Percentiles rank a stretch among this genome's conserved stretches.
Conservation (phyloP, 192 early-diverging fungal species). For the Linnemannia elongata region DNA sequence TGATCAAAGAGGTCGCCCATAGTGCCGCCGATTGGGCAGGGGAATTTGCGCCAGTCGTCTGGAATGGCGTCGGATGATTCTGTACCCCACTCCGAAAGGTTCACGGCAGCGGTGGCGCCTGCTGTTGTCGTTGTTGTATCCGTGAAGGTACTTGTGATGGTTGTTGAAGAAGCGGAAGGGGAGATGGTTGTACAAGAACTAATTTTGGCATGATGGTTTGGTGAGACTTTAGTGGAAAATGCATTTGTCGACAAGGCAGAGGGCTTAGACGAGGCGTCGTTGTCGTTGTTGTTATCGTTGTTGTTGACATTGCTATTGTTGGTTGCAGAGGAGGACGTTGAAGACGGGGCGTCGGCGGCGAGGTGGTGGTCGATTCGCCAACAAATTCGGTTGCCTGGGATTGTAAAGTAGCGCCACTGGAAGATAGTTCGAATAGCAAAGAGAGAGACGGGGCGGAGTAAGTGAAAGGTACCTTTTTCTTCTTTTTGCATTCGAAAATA, state of each 20-base stretch:
- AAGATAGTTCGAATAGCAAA: not conserved
- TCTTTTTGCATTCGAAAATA: not conserved
- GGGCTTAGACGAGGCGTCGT: not conserved
- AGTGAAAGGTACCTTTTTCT: not conserved
- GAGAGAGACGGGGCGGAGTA: not conserved
- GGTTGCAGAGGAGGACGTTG: not conserved
- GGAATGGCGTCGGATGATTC: not conserved
- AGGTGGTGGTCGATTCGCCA: constrained; percentile 19
- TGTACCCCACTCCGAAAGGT: constrained; percentile 6
- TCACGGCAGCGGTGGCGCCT: not conserved
- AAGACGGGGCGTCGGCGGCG: not conserved
- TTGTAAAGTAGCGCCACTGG: constrained; percentile 6
- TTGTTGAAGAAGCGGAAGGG: not conserved
- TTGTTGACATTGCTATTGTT: too few species aligned
- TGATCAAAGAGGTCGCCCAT: constrained; percentile 12
- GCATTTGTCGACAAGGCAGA: not conserved
- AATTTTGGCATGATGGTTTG: not conserved
- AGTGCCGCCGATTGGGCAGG: constrained; percentile 1
- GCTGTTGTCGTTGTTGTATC: not conserved
- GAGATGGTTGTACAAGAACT: not conserved
- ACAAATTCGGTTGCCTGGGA: constrained; percentile 19
- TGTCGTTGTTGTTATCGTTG: too few species aligned
- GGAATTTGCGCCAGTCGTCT: constrained; percentile 2
- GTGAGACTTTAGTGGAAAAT: not conserved
- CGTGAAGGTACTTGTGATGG: not conserved